A percentile compares a stretch with the other conserved stretches of the same genome.
Evolutionary conservation across 257 asterid species (phyloP).

Genomic region (Fraxinus anomala): DNA sequence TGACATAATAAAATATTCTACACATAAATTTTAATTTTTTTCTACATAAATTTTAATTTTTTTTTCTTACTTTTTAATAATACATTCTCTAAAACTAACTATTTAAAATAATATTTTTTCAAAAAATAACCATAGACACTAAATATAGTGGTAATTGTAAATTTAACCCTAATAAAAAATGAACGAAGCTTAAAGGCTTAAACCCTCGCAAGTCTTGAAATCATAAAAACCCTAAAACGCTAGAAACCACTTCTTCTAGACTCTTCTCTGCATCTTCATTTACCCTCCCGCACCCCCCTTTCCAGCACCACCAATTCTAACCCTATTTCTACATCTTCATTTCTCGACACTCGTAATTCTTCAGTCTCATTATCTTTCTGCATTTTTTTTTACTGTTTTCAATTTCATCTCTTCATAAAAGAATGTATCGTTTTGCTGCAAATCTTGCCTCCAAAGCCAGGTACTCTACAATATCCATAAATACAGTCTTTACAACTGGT

Average conservation of each 20-base stretch:
- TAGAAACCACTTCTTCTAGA: constrained; percentile 42
- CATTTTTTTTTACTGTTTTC: neutral
- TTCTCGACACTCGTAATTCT: constrained; percentile 12
- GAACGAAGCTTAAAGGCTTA: neutral
- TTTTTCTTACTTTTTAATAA: no score
- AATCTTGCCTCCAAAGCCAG: constrained; percentile 59
- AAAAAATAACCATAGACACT: no score
- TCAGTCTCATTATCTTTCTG: neutral
- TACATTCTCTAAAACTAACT: no score
- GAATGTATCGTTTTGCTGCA: constrained; percentile 54
- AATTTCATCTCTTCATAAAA: neutral
- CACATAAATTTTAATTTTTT: no score
- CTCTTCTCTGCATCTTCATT: constrained; percentile 29
- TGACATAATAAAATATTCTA: no score
- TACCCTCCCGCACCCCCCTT: neutral
- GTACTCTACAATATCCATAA: constrained; percentile 23
- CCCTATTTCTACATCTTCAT: neutral
- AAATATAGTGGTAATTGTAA: no score
- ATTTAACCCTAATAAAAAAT: neutral
- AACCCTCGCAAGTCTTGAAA: neutral
- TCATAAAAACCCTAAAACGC: constrained; percentile 44
- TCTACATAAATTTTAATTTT: no score
- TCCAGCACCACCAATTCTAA: neutral
- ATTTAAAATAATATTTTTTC: no score
- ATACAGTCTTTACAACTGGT: neutral